Conservation (phyloP, 352 stramenopile species). For the Halophytophthora batemanensis region DNA sequence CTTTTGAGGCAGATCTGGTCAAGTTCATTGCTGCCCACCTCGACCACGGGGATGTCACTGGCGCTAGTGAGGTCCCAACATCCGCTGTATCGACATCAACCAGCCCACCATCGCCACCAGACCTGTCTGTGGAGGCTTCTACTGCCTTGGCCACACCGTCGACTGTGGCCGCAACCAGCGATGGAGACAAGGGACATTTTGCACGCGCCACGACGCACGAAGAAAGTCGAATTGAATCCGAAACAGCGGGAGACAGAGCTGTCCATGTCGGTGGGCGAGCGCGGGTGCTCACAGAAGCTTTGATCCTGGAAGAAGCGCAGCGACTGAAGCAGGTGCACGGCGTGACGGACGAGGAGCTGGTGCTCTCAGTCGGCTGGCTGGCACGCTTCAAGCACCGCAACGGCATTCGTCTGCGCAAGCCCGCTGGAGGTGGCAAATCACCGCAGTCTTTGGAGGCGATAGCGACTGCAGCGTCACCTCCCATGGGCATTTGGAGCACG, state of each 20-base stretch:
- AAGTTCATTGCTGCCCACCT: constrained; percentile 41
- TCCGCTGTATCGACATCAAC: too few relatives aligned
- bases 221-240: neutral
- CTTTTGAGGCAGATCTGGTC: constrained; percentile 64
- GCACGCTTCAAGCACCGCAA: constrained; percentile 71
- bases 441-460: neutral
- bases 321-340: constrained; percentile 61
- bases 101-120: neutral
- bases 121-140: too few relatives aligned
- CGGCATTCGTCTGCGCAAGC: constrained; percentile 63
- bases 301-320: constrained; percentile 76
- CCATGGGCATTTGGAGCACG: constrained; percentile 8
- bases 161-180: too few relatives aligned
- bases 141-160: too few relatives aligned
- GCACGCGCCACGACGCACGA: neutral
- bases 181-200: too few relatives aligned
- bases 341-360: constrained; percentile 60
- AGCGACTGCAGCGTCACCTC: neutral
- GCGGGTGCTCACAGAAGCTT: constrained; percentile 47
- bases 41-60: neutral
- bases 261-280: neutral
- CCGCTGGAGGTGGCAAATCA: constrained; percentile 14
- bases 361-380: constrained; percentile 74
- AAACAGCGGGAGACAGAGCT: neutral
- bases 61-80: neutral